These are phyloP conservation scores for Colletotrichum cordylinicola DNA, from an alignment of 2,329 filamentous ascomycete species.

Conservation along the genomic window DNA sequence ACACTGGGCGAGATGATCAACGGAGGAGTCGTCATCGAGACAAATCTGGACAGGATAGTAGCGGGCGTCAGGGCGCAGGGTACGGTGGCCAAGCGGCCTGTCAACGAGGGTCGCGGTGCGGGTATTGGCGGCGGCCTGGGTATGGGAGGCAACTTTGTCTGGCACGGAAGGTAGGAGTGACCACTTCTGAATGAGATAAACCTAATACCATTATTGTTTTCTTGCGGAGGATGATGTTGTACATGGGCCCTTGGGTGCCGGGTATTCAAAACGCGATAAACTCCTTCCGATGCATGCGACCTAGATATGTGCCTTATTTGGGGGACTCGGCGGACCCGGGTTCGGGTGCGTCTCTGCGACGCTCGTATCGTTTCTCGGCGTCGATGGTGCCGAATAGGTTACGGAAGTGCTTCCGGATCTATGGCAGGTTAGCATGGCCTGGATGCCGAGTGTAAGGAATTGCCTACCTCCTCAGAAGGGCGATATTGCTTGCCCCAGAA, in stretches of 20 bases:
- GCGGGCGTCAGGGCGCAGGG: constrained; percentile 81
- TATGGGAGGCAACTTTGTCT: constrained; percentile 65
- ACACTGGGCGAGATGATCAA: constrained; percentile 93
- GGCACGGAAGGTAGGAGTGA: constrained; percentile 45
- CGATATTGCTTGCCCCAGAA: constrained; percentile 49
- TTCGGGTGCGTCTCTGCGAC: constrained; percentile 42
- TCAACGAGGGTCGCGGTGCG: constrained; percentile 67
- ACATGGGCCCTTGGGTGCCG: constrained; percentile 24
- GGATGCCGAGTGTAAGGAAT: accelerated
- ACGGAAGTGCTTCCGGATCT: constrained; percentile 42
- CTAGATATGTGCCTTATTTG: neutral
- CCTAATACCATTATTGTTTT: constrained; percentile 1
- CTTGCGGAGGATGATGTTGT: constrained; percentile 30
- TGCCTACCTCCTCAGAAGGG: constrained; percentile 44
- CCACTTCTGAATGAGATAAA: neutral
- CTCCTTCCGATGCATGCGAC: constrained; percentile 15
- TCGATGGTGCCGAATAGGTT: constrained; percentile 46
- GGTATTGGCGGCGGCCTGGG: constrained; percentile 56
- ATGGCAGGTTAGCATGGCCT: neutral
- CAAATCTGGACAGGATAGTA: constrained; percentile 86
- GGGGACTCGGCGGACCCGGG: constrained; percentile 27
- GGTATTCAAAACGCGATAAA: constrained; percentile 23
- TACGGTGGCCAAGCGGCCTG: constrained; percentile 77
- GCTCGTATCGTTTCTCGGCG: constrained; percentile 47
- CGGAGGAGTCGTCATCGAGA: constrained; percentile 93